Conservation (phyloP, 176 grass and related monocot genomes). For the bread wheat (Triticum aestivum) region IWGSC_CS_RefSeq_v2.1 NC_057812.1:720143986-720144485, state of each 20-base stretch:
- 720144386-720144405: constrained; percentile 95
- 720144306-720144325: constrained; percentile 91
- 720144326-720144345: constrained; percentile 54
- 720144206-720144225: constrained; percentile 88
- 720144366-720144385: constrained; percentile 87
- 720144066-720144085: constrained; percentile 51
- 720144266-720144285: constrained; percentile 17
- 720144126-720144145: constrained; percentile 37
- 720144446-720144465: constrained; percentile 78
- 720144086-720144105: constrained; percentile 60
- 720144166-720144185: constrained; percentile 88
- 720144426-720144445: constrained; percentile 81
- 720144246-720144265: constrained; percentile 10
- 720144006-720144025: constrained; percentile 19
- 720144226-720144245: constrained; percentile 35
- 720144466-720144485: constrained; percentile 76
- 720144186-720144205: constrained; percentile 60
- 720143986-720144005: background rate
- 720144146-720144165: constrained; percentile 87
- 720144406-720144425: constrained; percentile 92
- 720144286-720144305: constrained; percentile 83
- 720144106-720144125: constrained; percentile 48
- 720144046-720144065: constrained; percentile 49
- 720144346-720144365: constrained; percentile 84
- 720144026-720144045: constrained; percentile 77